Conservation (phyloP, 129 eudicot genomes). For the Gnaphalium uliginosum region DNA sequence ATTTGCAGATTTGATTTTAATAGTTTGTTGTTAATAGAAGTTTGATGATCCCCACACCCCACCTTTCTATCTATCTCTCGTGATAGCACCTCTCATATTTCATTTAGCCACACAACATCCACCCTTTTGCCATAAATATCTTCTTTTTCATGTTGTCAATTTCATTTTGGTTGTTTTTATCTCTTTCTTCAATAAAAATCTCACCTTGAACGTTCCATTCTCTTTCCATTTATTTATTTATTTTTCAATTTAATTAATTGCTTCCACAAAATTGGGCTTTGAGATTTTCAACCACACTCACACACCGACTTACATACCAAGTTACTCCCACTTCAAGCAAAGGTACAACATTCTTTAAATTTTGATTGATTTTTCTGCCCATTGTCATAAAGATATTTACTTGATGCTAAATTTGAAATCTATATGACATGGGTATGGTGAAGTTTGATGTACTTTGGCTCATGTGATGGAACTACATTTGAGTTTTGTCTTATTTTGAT, state of each 20-base stretch:
- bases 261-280: constrained; percentile 20
- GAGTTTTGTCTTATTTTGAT: background rate
- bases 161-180: constrained; percentile 10
- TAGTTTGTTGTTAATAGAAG: no score
- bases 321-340: constrained; percentile 38
- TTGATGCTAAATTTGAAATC: background rate
- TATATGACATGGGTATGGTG: background rate
- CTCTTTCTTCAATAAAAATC: constrained; percentile 10
- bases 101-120: no score
- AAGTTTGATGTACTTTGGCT: background rate
- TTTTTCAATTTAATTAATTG: background rate
- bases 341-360: constrained; percentile 28
- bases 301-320: constrained; percentile 29
- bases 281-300: constrained; percentile 22
- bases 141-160: constrained; percentile 5
- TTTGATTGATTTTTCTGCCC: background rate
- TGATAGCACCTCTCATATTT: no score
- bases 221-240: constrained; percentile 12
- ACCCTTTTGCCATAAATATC: no score
- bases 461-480: background rate
- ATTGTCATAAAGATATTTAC: constrained; percentile 1
- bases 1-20: no score
- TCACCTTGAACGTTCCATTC: constrained; percentile 11
- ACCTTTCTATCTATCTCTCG: no score
- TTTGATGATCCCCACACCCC: no score